Base-by-base conservation (phyloP, 495 filamentous ascomycete species). In the Thermothielavioides terrestris region DNA sequence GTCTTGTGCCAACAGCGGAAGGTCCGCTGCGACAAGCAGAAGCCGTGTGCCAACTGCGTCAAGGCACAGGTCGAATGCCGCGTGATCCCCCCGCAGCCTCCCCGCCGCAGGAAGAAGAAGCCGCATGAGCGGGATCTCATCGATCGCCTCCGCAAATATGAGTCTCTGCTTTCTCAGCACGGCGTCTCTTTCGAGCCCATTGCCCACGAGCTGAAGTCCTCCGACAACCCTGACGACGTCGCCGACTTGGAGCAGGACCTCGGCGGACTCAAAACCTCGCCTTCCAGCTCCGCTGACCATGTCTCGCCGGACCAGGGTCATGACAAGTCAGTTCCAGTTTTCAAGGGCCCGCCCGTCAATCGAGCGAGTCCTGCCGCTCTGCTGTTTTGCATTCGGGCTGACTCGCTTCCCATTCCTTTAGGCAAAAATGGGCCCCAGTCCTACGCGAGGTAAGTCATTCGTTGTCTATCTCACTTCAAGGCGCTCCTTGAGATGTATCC, bases 1-100 rank as follows among this genome's bases (percentile, higher is more conserved):
- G 73, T 82, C 31, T 61, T 82, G 37, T 86, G 82, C 56, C 77
- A 81, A 54, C 78, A 78, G 51, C 73, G 81, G 41, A 86, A 85
- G 63, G 82, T 85, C 42, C 77, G 76, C 49, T 86, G 82, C 62
- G 79, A 85, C 61, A 76, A 77, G 62, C 70, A 75, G 50, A 75
- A 81, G 53, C 80, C 78, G 27, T 85, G 82, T 53, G 76, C 78
- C 42, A 82, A 80, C 65, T 85, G 81, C 57, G 61, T 76, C 62
- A 85, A 80, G 69, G 74, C 77, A 49, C 58, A 68, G 26, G 72
- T 74, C 32, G 78, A 81, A 38, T 86, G 82, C 55, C 67, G 79
- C 3, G 76, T 79, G 23, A 72, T 76, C n/a, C 70, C 76, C 56
- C 79, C 78, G 21, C 72, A 77, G 32, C 76, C 74, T 0, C 78